These are phyloP conservation scores for Blastobotrys proliferans DNA, from an alignment of 1,139 yeast genomes.

Conservation along the genomic window DNA sequence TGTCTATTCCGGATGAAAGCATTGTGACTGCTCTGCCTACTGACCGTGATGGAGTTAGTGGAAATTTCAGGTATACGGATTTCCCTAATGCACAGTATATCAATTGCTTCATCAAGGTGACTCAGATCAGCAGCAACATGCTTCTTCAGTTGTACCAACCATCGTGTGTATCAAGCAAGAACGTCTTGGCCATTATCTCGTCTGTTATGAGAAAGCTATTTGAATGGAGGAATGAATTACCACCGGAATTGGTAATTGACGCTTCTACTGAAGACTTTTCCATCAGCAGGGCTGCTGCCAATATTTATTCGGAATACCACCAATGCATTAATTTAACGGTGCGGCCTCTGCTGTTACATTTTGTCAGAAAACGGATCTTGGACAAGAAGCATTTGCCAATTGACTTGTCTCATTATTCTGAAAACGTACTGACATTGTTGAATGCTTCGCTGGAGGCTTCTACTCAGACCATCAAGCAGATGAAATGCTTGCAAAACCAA, in stretches of 20 bases:
- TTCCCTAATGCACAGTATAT: conserved; percentile 81
- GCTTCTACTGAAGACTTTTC: conserved; percentile 11
- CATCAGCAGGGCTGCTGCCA: conserved; percentile 66
- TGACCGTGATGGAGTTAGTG: conserved; percentile 42
- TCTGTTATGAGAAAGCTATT: conserved; percentile 65
- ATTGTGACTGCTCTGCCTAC: conserved; percentile 72
- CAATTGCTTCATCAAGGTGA: conserved; percentile 73
- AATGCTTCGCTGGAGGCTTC: conserved; percentile 85
- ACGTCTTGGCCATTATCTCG: conserved; percentile 69
- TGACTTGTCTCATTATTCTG: conserved; percentile 65
- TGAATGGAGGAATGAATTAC: conserved; percentile 59
- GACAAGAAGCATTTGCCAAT: conserved; percentile 52
- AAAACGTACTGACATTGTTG: conserved; percentile 60
- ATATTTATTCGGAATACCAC: conserved; percentile 79
- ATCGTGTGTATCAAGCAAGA: conserved; percentile 35
- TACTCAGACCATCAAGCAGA: conserved; percentile 67
- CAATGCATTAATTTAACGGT: conserved; percentile 84
- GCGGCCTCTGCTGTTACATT: conserved; percentile 73
- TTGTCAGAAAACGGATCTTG: conserved; percentile 64
- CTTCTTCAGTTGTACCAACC: conserved; percentile 66
- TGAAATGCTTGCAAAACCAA: conserved; percentile 69
- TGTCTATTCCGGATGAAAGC: conserved; percentile 73
- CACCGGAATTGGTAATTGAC: conserved; percentile 10
- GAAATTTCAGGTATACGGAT: conserved; percentile 41
- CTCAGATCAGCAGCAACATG: conserved; percentile 74